Conservation (phyloP, 2,329 filamentous ascomycete species). For the Alternaria solani region DNA sequence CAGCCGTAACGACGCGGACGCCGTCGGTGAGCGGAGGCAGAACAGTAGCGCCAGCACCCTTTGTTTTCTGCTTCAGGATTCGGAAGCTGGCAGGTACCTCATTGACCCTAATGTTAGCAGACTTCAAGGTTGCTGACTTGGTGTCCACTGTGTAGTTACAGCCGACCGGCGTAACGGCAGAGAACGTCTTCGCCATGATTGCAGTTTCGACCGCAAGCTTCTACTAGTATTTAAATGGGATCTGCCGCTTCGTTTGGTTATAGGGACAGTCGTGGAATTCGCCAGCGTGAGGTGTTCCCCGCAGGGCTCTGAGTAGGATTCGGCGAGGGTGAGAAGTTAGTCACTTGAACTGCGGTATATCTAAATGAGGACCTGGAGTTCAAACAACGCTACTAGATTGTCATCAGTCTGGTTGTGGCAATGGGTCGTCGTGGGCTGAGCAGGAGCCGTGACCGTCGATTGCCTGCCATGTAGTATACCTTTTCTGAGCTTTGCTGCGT, state of each 20-base stretch:
- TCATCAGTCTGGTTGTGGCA: conserved; percentile 45
- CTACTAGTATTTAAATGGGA: conserved; percentile 58
- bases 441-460: conserved; percentile 44
- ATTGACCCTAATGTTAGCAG: conserved; percentile 39
- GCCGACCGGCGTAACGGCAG: conserved; percentile 38
- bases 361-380: conserved; percentile 36
- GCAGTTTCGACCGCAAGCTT: conserved; percentile 48
- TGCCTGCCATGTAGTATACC: conserved; percentile 50
- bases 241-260: conserved; percentile 57
- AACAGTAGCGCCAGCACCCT: conserved; percentile 9
- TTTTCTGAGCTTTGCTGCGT: conserved; percentile 34
- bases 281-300: conserved; percentile 52
- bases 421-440: conserved; percentile 31
- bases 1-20: conserved; percentile 69
- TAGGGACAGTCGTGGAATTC: conserved; percentile 47
- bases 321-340: conserved; percentile 31
- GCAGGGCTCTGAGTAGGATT: conserved; percentile 22
- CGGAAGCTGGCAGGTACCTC: conserved; percentile 43
- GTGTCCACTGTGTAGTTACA: conserved; percentile 42
- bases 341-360: conserved; percentile 46
- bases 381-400: conserved; percentile 46
- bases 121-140: conserved; percentile 51
- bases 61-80: conserved; percentile 39
- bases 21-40: conserved; percentile 51
- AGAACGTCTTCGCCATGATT: conserved; percentile 58